Conservation (phyloP, 2,329 filamentous ascomycete species). For the Dothiorella sarmentorum region DNA sequence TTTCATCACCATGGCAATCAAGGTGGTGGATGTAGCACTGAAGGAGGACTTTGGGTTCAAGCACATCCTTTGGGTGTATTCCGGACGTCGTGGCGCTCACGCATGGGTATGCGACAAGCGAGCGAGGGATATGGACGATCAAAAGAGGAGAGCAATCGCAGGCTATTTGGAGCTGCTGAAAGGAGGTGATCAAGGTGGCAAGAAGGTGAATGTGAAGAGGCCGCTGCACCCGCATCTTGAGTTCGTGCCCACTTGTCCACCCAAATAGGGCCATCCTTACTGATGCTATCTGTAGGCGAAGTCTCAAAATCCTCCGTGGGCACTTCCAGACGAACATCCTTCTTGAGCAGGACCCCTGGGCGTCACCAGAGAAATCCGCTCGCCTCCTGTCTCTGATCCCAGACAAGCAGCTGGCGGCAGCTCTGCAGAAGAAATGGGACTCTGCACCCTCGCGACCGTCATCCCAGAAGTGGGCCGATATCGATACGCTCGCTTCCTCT, state of each 20-base stretch:
- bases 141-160: slow-evolving; percentile 78
- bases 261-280: neutral
- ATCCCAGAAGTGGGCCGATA: slow-evolving; percentile 86
- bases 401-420: slow-evolving; percentile 71
- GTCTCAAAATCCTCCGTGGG: slow-evolving; percentile 75
- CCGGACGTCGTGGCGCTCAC: slow-evolving; percentile 91
- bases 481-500: slow-evolving; percentile 77
- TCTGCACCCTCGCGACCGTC: slow-evolving; percentile 74
- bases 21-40: slow-evolving; percentile 81
- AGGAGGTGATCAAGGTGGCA: slow-evolving; percentile 79
- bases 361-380: slow-evolving; percentile 64
- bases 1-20: slow-evolving; percentile 97
- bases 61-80: slow-evolving; percentile 98
- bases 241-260: slow-evolving; percentile 42
- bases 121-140: slow-evolving; percentile 79
- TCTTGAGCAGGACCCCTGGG: slow-evolving; percentile 81
- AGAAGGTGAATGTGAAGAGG: slow-evolving; percentile 78
- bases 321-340: slow-evolving; percentile 85
- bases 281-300: slow-evolving; percentile 56
- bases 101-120: slow-evolving; percentile 96
- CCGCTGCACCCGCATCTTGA: slow-evolving; percentile 87
- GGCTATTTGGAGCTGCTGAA: slow-evolving; percentile 88
- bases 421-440: slow-evolving; percentile 87
- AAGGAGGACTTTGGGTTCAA: slow-evolving; percentile 94
- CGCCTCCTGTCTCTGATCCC: slow-evolving; percentile 82